Evolutionary conservation across 2,329 filamentous ascomycete species (phyloP), one percentile per base, ranked within the genome.

Genomic region (Cordyceps cateniannulata): DNA sequence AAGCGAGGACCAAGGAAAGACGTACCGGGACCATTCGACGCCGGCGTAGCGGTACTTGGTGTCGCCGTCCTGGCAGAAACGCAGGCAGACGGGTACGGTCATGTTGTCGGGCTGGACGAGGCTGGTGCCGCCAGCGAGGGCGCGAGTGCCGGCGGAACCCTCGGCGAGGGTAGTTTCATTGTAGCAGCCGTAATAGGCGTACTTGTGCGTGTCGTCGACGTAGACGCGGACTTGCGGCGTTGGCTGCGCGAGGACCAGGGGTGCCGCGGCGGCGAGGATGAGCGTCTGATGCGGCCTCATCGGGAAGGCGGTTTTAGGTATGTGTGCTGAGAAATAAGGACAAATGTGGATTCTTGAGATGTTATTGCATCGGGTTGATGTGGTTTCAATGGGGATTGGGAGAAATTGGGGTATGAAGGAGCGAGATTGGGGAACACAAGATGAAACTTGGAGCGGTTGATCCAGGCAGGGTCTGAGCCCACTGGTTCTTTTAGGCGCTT

Each of bases 131-230:
- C 73, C 76, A 22, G 70, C 65, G 5, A 86, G 73, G 18, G 83
- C 81, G 76, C 81, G 66, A 75, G 77, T 53, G 51, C 73, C 72
- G 29, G 73, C 73, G 5, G 79, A 75, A 62, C 71, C 70, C 16
- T 70, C 63, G 16, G 81, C 67, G 44, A 73, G 72, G n/a, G 75
- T 78, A 2, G 82, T 84, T 68, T 86, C 83, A 65, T 83, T 83
- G 72, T 73, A 85, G 73, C 84, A 86, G 60, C 83, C 83, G n/a
- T 71, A 68, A 70, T 85, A 85, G 18, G 59, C 63, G 71, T 83
- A 85, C 49, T 66, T 69, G 32, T 66, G 63, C 6, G 72, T 71
- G 44, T 66, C 67, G 53, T 69, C 69, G 56, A n/a, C 24, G 69
- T 75, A 79, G 65, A 77, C 69, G 5, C 62, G 66, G 32, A 70